These are phyloP conservation scores for Aspergillus sp. DNA, from an alignment of 2,329 filamentous ascomycete species.

Conservation along the genomic window DNA sequence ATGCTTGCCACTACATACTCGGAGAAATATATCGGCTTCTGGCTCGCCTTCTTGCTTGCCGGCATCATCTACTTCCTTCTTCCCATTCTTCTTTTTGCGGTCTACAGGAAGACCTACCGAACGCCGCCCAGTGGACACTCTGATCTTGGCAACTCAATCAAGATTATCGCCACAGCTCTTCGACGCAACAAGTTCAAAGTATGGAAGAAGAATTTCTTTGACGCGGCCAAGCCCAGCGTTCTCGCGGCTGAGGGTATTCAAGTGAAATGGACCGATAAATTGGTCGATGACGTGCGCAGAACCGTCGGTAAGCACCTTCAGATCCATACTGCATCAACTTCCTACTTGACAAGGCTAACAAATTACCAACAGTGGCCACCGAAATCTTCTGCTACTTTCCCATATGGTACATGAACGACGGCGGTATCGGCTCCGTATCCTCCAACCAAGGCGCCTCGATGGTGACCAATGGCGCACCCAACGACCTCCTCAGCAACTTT, in stretches of 20 bases:
- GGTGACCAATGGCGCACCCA: constrained; percentile 51
- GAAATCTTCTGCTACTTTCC: constrained; percentile 41
- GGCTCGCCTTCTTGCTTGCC: constrained; percentile 34
- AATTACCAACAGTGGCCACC: constrained; percentile 23
- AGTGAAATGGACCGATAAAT: constrained; percentile 34
- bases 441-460: constrained; percentile 52
- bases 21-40: constrained; percentile 44
- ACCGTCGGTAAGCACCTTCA: constrained; percentile 21
- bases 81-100: constrained; percentile 31
- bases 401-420: constrained; percentile 39
- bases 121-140: constrained; percentile 31
- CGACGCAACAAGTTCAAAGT: constrained; percentile 31
- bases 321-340: not conserved
- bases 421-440: constrained; percentile 53
- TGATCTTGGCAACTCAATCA: constrained; percentile 32
- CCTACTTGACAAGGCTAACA: not conserved
- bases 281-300: constrained; percentile 37
- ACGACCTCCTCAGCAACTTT: constrained; percentile 53
- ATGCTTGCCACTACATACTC: constrained; percentile 41
- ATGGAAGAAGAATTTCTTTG: constrained; percentile 35
- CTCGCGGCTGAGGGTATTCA: constrained; percentile 28
- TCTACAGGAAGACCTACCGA: constrained; percentile 36
- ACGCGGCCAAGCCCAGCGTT: constrained; percentile 34
- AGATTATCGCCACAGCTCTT: constrained; percentile 34
- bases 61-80: constrained; percentile 37